Conservation (phyloP, 768 basidiomycete species). For the Hypholoma sublateritium region DNA sequence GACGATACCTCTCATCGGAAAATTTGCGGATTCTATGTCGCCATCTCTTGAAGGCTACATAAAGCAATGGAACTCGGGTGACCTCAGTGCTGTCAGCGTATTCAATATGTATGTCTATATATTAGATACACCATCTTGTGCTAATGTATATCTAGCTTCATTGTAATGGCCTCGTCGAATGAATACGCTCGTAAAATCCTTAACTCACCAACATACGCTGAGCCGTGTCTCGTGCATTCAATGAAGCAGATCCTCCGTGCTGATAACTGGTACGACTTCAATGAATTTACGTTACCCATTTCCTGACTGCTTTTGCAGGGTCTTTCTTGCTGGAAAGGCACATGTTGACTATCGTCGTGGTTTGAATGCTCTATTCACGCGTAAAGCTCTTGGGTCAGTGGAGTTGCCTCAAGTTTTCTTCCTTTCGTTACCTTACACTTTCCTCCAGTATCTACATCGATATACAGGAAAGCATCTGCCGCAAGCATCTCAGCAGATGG, state of each 20-base stretch:
- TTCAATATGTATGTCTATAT: slow-evolving; percentile 85
- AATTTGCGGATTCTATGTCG: slow-evolving; percentile 89
- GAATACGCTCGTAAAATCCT: slow-evolving; percentile 93
- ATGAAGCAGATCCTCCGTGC: slow-evolving; percentile 83
- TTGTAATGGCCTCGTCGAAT: slow-evolving; percentile 96
- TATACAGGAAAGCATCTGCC: slow-evolving; percentile 82
- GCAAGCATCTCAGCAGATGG: slow-evolving; percentile 77
- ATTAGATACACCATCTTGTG: neutral
- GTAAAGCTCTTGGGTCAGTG: slow-evolving; percentile 83
- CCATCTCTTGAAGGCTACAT: slow-evolving; percentile 93
- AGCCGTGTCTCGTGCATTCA: slow-evolving; percentile 91
- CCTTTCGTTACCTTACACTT: neutral
- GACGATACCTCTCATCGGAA: slow-evolving; percentile 98
- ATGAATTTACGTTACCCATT: neutral
- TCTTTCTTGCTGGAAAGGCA: slow-evolving; percentile 93
- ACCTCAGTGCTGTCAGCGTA: slow-evolving; percentile 86
- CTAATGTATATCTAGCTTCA: slow-evolving; percentile 63
- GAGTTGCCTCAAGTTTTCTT: neutral
- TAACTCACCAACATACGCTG: slow-evolving; percentile 89
- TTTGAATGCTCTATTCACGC: slow-evolving; percentile 90
- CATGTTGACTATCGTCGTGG: slow-evolving; percentile 94
- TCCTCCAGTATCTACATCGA: slow-evolving; percentile 69
- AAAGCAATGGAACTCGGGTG: slow-evolving; percentile 88
- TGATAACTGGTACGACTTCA: slow-evolving; percentile 74
- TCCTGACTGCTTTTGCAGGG: slow-evolving; percentile 50